Base-by-base conservation (phyloP, 441 rosid species). In the Pelargonium citronellum region DNA sequence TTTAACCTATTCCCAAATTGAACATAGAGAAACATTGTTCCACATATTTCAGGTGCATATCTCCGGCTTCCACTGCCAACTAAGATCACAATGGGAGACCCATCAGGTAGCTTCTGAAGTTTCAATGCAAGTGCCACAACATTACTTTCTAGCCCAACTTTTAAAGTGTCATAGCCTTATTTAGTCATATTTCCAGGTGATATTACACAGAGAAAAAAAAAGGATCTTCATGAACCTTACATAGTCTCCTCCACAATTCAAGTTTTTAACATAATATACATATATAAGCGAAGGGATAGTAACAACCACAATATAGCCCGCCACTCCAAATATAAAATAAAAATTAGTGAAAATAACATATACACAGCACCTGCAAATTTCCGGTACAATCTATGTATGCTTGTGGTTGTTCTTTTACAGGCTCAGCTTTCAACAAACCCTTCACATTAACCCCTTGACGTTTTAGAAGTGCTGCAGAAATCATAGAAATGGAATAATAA, bases 351-450 rank as follows among this genome's bases (percentile, higher is more conserved):
- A 71, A 72, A 57, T 39, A 13, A 70, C 73, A 43, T 71, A 69
- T 71, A 63, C 73, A 71, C 37, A 70, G 72, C 64, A 93, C 99
- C 96, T 96, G 98, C 91, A 91, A 78, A 86, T 90, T 96, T 80
- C 99, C 99, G 74, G 93, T 90, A 75, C 87, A 86, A 86, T 96
- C 97, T 73, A 96, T 94, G 87, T 91, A 84, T 72, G 97, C 96
- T 44, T 94, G 96, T 68, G 90, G 88, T 80, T 93, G 96, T 82
- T 96, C 98, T 68, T 78, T 85, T 55, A 83, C 86, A 49, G 97
- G 87, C 80, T 84, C 79, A 77, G 83, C 87, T 83, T 93, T 93
- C 27, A 80, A 55, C 82, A 84, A 69, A 47, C 96, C 97, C 84
- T 96, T 96, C 68, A 90, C 82, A 76, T 92, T 97, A 67, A 81